phyloP scores from a whole-genome alignment of 306 rosid species.

The Cucurbita pepo region DNA sequence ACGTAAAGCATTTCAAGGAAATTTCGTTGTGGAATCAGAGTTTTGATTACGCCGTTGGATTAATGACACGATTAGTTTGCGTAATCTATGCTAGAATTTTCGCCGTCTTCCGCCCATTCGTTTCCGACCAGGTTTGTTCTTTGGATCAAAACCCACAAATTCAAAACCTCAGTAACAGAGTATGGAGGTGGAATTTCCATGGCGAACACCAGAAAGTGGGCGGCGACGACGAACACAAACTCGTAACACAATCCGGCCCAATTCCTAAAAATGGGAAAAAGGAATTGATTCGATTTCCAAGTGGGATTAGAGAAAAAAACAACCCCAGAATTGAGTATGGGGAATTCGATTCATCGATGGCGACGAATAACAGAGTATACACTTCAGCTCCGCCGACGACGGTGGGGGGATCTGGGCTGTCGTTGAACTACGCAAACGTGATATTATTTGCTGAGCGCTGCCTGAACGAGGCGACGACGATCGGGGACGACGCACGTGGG shows the following conservation, averaged over 20 bases:
- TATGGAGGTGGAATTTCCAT: neutral
- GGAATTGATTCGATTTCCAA: conserved; percentile 2
- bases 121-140: conserved; percentile 1
- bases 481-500: conserved; percentile 28
- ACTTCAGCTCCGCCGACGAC: conserved; percentile 23
- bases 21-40: conserved; percentile 50
- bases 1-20: conserved; percentile 31
- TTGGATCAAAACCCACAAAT: neutral
- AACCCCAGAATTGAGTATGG: neutral
- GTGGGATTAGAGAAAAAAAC: neutral
- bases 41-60: conserved; percentile 28
- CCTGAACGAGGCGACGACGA: conserved; percentile 18
- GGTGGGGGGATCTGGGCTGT: conserved; percentile 50
- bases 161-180: neutral
- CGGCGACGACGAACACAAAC: conserved; percentile 5
- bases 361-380: conserved; percentile 14
- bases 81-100: conserved; percentile 30
- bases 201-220: neutral
- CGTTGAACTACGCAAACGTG: conserved; percentile 44
- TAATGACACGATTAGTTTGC: conserved; percentile 37
- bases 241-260: conserved; percentile 1
- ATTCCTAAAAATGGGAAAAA: neutral
- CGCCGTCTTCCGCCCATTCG: conserved; percentile 20
- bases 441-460: conserved; percentile 34
- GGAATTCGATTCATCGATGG: neutral